Percentiles rank a stretch among this genome's conserved stretches.
Evolutionary conservation across 345 rosid genomes (phyloP).

Genomic region (Turnera subulata): DNA sequence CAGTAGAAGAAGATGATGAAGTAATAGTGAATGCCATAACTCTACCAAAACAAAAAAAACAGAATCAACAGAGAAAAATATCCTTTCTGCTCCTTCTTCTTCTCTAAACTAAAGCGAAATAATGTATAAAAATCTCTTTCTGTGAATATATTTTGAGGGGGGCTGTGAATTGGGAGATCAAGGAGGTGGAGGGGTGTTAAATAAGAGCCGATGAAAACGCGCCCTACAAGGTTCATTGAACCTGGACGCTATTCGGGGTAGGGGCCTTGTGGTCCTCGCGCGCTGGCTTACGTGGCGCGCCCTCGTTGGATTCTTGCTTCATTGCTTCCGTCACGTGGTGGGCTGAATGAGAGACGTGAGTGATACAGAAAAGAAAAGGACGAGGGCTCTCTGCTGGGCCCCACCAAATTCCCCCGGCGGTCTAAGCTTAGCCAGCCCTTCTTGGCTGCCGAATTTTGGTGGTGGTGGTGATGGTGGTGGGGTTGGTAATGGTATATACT

Average conservation of each 20-base stretch:
- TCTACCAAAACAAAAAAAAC: background rate
- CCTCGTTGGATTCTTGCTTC: slow-evolving; percentile 26
- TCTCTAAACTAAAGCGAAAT: background rate
- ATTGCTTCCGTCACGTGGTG: slow-evolving; percentile 43
- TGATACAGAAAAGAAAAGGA: too few species aligned
- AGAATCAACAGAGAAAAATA: background rate
- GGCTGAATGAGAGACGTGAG: background rate
- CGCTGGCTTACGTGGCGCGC: slow-evolving; percentile 32
- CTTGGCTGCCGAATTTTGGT: background rate
- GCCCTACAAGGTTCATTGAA: slow-evolving; percentile 36
- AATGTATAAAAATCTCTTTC: too few species aligned
- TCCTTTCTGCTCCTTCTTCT: background rate
- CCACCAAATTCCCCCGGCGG: background rate
- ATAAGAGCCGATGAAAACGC: slow-evolving; percentile 23
- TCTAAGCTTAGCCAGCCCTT: background rate
- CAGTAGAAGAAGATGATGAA: slow-evolving; percentile 38
- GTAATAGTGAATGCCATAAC: slow-evolving; percentile 44
- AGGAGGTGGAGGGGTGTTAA: slow-evolving; percentile 22
- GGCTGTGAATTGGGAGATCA: too few species aligned
- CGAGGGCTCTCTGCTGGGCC: too few species aligned
- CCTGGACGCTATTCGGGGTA: slow-evolving; percentile 38
- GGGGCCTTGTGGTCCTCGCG: background rate
- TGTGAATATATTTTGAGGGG: background rate
- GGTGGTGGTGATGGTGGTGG: too few species aligned
- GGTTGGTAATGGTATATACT: too few species aligned